These are phyloP conservation scores for Claviceps capensis DNA, from an alignment of 2,329 filamentous ascomycete genomes.

Conservation along the genomic window DNA sequence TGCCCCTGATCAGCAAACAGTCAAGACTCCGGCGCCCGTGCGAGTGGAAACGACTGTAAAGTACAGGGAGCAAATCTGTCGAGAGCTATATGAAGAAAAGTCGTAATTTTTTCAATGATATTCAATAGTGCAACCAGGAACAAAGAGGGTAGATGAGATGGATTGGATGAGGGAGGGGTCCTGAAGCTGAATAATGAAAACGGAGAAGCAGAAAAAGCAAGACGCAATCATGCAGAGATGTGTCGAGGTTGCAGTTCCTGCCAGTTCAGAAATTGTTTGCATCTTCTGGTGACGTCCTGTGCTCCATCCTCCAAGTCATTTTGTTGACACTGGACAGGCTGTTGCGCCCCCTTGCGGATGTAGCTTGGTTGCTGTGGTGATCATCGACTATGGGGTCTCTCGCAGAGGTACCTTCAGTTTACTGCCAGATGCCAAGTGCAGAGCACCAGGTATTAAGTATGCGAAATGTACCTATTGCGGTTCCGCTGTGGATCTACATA, in stretches of 20 bases:
- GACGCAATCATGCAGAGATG: not conserved
- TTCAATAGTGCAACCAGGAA: constrained; percentile 4
- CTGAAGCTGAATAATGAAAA: not conserved
- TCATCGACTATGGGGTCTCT: no score
- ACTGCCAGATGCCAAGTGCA: no score
- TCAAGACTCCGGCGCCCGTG: not conserved
- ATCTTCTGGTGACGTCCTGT: constrained; percentile 3
- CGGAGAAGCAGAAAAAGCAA: not conserved
- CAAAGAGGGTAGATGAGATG: not conserved
- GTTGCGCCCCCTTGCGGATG: not conserved
- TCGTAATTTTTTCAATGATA: constrained; percentile 4
- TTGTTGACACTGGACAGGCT: constrained; percentile 6
- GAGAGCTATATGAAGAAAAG: constrained; percentile 4
- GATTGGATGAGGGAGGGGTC: not conserved
- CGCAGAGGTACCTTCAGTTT: no score
- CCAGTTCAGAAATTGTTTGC: not conserved
- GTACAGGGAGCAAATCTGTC: not conserved
- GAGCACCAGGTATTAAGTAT: no score
- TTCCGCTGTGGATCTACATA: no score
- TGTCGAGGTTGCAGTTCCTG: not conserved
- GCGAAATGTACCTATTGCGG: no score
- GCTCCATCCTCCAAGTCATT: not conserved
- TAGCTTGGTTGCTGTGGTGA: constrained; percentile 4
- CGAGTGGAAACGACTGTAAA: not conserved
- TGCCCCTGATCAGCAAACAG: not conserved